Conservation (phyloP, 176 grass and related monocot genomes). For the Juncus effusus region DNA sequence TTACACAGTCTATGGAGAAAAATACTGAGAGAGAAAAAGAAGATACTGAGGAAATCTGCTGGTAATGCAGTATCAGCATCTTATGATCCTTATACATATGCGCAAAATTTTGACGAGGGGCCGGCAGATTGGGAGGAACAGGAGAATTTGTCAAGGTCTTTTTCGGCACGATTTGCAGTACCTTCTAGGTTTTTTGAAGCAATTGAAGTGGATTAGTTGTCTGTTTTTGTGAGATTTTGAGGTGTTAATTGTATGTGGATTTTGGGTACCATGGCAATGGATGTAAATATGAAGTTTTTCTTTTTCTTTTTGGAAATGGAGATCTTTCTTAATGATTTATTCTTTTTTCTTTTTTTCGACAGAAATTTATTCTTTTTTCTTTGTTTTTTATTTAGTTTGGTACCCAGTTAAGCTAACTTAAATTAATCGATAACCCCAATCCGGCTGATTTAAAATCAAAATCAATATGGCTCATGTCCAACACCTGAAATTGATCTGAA, state of each 20-base stretch:
- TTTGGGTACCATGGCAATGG: background rate
- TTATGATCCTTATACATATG: slow-evolving; percentile 75
- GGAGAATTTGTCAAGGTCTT: slow-evolving; percentile 77
- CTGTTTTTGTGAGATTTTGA: background rate
- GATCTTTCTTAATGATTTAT: slow-evolving; percentile 21
- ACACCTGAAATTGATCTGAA: no score
- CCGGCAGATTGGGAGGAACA: slow-evolving; percentile 56
- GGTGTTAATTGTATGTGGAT: background rate
- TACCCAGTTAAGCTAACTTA: no score
- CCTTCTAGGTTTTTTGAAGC: slow-evolving; percentile 44
- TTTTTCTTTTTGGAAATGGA: background rate
- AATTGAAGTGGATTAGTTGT: slow-evolving; percentile 24
- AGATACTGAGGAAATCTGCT: slow-evolving; percentile 50
- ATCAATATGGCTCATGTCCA: no score
- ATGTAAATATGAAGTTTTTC: slow-evolving; percentile 11
- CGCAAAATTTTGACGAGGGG: slow-evolving; percentile 94
- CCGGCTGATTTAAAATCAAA: no score
- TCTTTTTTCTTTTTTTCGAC: background rate
- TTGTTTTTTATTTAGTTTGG: no score
- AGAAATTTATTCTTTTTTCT: background rate
- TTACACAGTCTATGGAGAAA: slow-evolving; percentile 55
- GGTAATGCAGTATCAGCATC: slow-evolving; percentile 39
- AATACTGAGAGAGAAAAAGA: slow-evolving; percentile 58
- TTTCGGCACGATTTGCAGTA: slow-evolving; percentile 79
- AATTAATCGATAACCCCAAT: no score